phyloP scores from a whole-genome alignment of 2,329 filamentous ascomycete species.

The Fusarium sp. region DNA sequence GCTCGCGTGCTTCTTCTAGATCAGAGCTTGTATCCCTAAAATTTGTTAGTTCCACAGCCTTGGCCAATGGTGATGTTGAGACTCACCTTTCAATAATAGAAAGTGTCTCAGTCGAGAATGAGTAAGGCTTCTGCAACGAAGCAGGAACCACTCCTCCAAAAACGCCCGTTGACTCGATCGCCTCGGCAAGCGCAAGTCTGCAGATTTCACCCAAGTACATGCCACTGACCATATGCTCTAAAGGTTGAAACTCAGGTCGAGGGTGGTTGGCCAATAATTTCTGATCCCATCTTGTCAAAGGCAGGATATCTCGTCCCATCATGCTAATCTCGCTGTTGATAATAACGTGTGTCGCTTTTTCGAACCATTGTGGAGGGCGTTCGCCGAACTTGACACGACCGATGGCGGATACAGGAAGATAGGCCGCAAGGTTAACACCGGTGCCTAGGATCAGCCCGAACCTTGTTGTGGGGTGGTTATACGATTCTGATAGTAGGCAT shows the following conservation, averaged over 20 bases:
- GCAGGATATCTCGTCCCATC: slow-evolving; percentile 71
- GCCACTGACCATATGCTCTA: slow-evolving; percentile 73
- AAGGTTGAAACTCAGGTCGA: slow-evolving; percentile 70
- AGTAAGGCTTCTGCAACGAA: slow-evolving; percentile 65
- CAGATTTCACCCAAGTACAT: slow-evolving; percentile 76
- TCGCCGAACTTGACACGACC: slow-evolving; percentile 67
- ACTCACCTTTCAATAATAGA: slow-evolving; percentile 69
- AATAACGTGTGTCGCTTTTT: slow-evolving; percentile 70
- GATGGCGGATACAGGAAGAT: slow-evolving; percentile 70
- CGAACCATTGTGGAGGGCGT: slow-evolving; percentile 68
- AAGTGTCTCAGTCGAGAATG: slow-evolving; percentile 71
- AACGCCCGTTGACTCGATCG: slow-evolving; percentile 65
- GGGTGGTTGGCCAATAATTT: slow-evolving; percentile 65
- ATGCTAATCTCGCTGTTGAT: slow-evolving; percentile 77
- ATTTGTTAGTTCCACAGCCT: slow-evolving; percentile 37
- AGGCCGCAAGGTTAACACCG: slow-evolving; percentile 74
- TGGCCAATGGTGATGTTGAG: neutral
- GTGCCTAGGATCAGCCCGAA: slow-evolving; percentile 76
- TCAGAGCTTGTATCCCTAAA: slow-evolving; percentile 60
- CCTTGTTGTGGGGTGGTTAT: slow-evolving; percentile 68
- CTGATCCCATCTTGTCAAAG: slow-evolving; percentile 72
- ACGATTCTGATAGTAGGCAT: slow-evolving; percentile 74
- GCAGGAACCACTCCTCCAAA: slow-evolving; percentile 69
- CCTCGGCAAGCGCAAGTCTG: slow-evolving; percentile 69
- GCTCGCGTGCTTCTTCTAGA: slow-evolving; percentile 58